Percentiles rank a stretch among this genome's conserved stretches.
These are phyloP conservation scores for Schoenoplectus tabernaemontani DNA, from an alignment of 202 grass and related monocot genomes.

Conservation along the genomic window DNA sequence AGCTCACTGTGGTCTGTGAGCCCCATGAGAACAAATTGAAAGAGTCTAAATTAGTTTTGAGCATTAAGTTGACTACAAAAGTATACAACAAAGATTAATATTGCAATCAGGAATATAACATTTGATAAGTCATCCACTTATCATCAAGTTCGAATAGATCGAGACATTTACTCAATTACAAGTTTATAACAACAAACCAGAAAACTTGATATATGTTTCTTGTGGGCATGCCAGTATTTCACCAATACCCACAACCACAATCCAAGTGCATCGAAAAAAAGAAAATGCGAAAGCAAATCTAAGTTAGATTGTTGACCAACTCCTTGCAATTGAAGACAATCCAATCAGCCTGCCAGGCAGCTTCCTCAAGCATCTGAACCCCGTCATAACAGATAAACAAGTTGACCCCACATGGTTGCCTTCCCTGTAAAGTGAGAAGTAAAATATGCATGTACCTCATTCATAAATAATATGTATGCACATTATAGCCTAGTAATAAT, in stretches of 20 bases:
- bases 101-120: too few relatives aligned
- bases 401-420: slow-evolving; percentile 52
- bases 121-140: too few relatives aligned
- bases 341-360: slow-evolving; percentile 66
- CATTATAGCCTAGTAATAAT: not conserved
- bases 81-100: not conserved
- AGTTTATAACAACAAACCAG: not conserved
- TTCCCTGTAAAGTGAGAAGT: slow-evolving; percentile 36
- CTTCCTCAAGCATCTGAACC: slow-evolving; percentile 71
- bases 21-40: not conserved
- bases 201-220: not conserved
- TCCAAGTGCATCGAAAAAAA: not conserved
- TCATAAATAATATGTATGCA: not conserved
- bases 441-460: not conserved
- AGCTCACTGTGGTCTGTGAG: not conserved
- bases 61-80: not conserved
- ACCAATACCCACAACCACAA: not conserved
- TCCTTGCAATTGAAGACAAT: slow-evolving; percentile 69
- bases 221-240: not conserved
- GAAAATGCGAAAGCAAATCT: slow-evolving; percentile 3
- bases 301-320: slow-evolving; percentile 42
- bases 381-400: slow-evolving; percentile 81
- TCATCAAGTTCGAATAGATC: not conserved
- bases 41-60: not conserved
- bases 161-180: not conserved